Conservation (phyloP, 2,329 filamentous ascomycete species). For the Aspergillus sp. region DNA sequence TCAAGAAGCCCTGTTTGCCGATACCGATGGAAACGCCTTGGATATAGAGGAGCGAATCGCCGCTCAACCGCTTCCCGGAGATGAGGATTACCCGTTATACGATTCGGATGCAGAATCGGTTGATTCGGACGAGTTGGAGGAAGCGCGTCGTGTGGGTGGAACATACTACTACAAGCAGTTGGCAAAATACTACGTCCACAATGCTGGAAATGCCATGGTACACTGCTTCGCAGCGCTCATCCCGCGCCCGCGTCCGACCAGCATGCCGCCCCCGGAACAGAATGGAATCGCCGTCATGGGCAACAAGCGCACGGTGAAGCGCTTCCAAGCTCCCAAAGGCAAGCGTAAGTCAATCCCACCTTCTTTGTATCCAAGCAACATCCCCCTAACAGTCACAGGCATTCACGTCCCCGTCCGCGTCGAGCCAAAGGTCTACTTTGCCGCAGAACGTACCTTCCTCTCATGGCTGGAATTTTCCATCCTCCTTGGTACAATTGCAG, state of each 20-base stretch:
- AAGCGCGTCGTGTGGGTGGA: slow-evolving; percentile 74
- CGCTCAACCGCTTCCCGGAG: slow-evolving; percentile 56
- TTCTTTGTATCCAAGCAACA: not conserved
- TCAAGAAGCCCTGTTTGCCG: slow-evolving; percentile 51
- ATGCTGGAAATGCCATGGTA: slow-evolving; percentile 48
- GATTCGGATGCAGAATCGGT: slow-evolving; percentile 86
- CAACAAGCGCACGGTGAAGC: slow-evolving; percentile 49
- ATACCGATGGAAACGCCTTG: slow-evolving; percentile 50
- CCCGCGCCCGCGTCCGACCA: slow-evolving; percentile 54
- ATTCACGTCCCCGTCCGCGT: slow-evolving; percentile 96
- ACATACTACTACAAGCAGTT: slow-evolving; percentile 71
- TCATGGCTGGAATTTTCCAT: slow-evolving; percentile 98
- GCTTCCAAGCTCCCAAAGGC: slow-evolving; percentile 60
- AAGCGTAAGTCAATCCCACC: slow-evolving; percentile 46
- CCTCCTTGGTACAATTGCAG: slow-evolving; percentile 84
- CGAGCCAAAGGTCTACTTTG: slow-evolving; percentile 97
- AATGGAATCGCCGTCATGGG: slow-evolving; percentile 46
- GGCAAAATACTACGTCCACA: slow-evolving; percentile 53
- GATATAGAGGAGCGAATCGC: slow-evolving; percentile 85
- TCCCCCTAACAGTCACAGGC: slow-evolving; percentile 51
- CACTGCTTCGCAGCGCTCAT: slow-evolving; percentile 49
- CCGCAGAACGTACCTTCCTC: slow-evolving; percentile 91
- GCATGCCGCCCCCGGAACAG: slow-evolving; percentile 39
- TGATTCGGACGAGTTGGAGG: slow-evolving; percentile 72
- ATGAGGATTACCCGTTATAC: slow-evolving; percentile 81